Percentiles rank a stretch among this genome's conserved stretches.
Evolutionary conservation across 2,329 filamentous ascomycete species (phyloP).

Genomic region (Clonostachys solani): DNA sequence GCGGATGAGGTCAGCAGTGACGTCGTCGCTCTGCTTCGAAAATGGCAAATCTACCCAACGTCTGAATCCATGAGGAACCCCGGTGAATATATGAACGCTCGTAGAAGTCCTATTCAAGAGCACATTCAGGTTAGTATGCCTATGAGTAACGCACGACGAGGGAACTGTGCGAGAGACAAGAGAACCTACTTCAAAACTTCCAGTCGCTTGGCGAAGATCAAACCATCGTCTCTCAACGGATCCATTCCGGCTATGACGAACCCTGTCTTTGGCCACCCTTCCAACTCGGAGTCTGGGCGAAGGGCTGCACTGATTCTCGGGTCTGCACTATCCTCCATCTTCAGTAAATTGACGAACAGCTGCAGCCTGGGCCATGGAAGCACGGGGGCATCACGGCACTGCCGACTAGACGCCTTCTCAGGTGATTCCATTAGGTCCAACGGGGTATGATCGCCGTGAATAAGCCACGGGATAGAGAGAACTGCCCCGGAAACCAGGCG

Average conservation of each 20-base stretch:
- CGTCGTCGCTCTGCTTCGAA: conserved; percentile 2
- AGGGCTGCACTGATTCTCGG: conserved; percentile 26
- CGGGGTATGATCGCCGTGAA: conserved; percentile 19
- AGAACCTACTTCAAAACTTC: conserved; percentile 11
- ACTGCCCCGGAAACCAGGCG: conserved; percentile 36
- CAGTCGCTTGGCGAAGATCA: conserved; percentile 16
- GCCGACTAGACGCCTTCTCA: conserved; percentile 26
- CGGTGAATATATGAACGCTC: conserved; percentile 20
- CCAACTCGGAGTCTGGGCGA: conserved; percentile 11
- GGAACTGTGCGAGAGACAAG: no score
- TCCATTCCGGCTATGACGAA: conserved; percentile 17
- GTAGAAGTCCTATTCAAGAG: conserved; percentile 10
- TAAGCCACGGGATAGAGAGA: conserved; percentile 36
- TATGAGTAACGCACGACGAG: no score
- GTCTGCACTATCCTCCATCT: conserved; percentile 14
- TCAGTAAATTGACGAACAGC: conserved; percentile 14
- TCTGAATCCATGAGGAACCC: conserved; percentile 18
- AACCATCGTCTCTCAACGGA: conserved; percentile 17
- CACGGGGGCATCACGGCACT: conserved; percentile 36
- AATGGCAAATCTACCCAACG: conserved; percentile 12
- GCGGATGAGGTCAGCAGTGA: not conserved
- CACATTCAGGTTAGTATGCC: not conserved
- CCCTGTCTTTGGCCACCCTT: conserved; percentile 14
- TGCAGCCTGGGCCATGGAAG: conserved; percentile 27
- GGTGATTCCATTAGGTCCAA: conserved; percentile 24